Conservation (phyloP, 1,139 yeast species). For the Saccharomyces pastorianus region DNA sequence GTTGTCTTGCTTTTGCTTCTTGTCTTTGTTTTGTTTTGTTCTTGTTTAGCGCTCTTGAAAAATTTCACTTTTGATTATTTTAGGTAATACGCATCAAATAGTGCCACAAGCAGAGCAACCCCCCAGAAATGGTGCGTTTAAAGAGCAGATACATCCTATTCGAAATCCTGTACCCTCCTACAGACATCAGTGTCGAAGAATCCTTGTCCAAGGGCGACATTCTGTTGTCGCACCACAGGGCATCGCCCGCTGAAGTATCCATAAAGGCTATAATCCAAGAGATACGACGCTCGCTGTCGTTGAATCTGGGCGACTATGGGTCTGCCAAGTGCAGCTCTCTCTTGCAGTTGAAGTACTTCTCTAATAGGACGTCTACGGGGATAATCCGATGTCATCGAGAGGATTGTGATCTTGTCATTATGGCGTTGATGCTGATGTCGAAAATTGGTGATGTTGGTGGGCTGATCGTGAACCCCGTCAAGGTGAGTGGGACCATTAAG, state of each 20-base stretch:
- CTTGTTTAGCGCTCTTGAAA: background rate
- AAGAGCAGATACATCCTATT: conserved; percentile 79
- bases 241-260: conserved; percentile 41
- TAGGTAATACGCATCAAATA: background rate
- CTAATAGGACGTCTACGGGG: conserved; percentile 75
- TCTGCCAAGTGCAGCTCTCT: conserved; percentile 56
- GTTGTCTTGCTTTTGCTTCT: background rate
- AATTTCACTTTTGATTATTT: background rate
- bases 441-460: conserved; percentile 41
- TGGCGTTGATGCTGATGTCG: conserved; percentile 60
- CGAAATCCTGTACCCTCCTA: conserved; percentile 62
- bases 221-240: conserved; percentile 41
- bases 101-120: background rate
- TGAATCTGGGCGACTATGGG: conserved; percentile 73
- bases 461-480: conserved; percentile 54
- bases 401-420: conserved; percentile 54
- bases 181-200: conserved; percentile 7
- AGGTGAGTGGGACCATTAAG: conserved; percentile 82
- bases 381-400: conserved; percentile 71
- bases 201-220: conserved; percentile 21
- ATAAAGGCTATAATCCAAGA: conserved; percentile 44
- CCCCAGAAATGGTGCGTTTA: conserved; percentile 62
- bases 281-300: conserved; percentile 46
- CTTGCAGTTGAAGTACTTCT: conserved; percentile 69
- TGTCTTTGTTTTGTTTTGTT: background rate